Percentiles rank a stretch among this genome's conserved stretches.
Conservation (phyloP, 495 filamentous ascomycete genomes). For the Xylaria bambusicola region DNA sequence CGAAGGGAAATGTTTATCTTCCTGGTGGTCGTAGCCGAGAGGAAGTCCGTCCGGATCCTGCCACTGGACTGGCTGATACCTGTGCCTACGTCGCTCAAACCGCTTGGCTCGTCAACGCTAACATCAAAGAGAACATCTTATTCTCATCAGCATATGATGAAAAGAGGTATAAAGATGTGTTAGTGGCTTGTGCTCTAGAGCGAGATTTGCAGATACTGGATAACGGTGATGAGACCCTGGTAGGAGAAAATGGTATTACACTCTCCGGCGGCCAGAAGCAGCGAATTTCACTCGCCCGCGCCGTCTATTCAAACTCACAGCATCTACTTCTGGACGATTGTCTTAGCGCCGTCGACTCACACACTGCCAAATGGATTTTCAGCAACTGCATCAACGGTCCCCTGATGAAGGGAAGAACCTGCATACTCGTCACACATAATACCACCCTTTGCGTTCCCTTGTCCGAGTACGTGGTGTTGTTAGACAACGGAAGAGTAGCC, state of each 20-base stretch:
- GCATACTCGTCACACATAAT: constrained; percentile 97
- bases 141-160: constrained; percentile 85
- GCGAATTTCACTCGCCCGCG: constrained; percentile 90
- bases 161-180: constrained; percentile 81
- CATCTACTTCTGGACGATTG: constrained; percentile 95
- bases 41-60: constrained; percentile 76
- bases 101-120: constrained; percentile 96
- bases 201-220: constrained; percentile 92
- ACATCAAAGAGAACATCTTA: constrained; percentile 93
- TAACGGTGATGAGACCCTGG: constrained; percentile 87
- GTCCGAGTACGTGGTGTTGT: constrained; percentile 75
- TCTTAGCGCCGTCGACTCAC: constrained; percentile 96
- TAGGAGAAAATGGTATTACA: constrained; percentile 96
- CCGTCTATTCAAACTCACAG: constrained; percentile 87
- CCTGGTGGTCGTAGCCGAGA: constrained; percentile 82
- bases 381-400: constrained; percentile 87
- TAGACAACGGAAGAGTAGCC: constrained; percentile 82
- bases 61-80: constrained; percentile 85
- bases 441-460: constrained; percentile 77
- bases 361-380: constrained; percentile 98
- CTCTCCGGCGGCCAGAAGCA: constrained; percentile 98
- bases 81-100: constrained; percentile 97
- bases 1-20: constrained; percentile 78
- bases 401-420: constrained; percentile 85
- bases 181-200: constrained; percentile 90